Base-by-base conservation (phyloP, 2,329 filamentous ascomycete genomes). In the Epichloe hybrida region DNA sequence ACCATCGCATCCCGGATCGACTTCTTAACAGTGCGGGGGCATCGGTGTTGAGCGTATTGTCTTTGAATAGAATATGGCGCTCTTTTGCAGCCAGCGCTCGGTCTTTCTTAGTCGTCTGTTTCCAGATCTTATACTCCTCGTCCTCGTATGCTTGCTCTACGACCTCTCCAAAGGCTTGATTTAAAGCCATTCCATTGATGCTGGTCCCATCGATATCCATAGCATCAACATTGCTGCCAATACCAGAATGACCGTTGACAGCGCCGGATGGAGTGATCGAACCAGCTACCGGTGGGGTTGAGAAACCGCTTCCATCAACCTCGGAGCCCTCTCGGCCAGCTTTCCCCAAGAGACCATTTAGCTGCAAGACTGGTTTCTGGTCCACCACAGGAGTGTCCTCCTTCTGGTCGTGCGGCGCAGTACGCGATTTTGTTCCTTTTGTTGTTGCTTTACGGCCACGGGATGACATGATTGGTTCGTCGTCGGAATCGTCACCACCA, bases 401-500 rank as follows among this genome's bases (percentile, higher is more conserved):
- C 55, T 86, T 84, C 56, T 81, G 80, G 52, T 85, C 83, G 46
- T 79, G 73, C 21, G 80, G 81, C 3, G 86, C 83, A 60, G 88
- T 91, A 48, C 88, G 80, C 20, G 84, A 82, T 59, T 84, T 82
- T 55, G 82, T 81, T 21, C 88, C 84, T 62, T 86, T 90, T 58
- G 87, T 86, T 3, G 64, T 62, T 15, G 89, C 87, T 64, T 91
- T 95, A 43, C 93, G 84, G 49, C 93, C 93, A 57, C 93, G 81
- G 47, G 91, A 96, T 52, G 93, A 93, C 87, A 97, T 97, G 62
- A 98, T 97, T 8, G 93, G 93, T 67, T 95, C 90, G 63, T 97
- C 91, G 61, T 97, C 91, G 58, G 89, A 95, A 66, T 96, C 91
- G 53, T 96, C 91, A 31, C 79, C 87, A 39, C 76, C 86, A 58